Evolutionary conservation across 371 early-diverging fungal genomes (phyloP).

Genomic region (Blyttiomyces sp.): DNA sequence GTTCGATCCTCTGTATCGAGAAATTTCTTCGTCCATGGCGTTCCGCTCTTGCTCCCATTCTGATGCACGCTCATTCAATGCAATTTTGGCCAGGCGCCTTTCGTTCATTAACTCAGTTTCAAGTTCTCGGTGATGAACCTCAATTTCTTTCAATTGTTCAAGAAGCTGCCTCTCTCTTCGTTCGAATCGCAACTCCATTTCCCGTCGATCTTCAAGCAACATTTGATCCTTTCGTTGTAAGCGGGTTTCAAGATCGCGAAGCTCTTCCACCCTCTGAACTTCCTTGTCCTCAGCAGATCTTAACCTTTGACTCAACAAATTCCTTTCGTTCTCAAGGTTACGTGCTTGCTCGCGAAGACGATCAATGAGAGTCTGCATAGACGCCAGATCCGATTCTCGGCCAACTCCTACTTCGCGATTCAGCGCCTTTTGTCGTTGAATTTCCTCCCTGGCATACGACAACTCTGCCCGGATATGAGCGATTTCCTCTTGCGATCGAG

Average conservation of each 20-base stretch:
- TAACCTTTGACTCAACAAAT: no score
- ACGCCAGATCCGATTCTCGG: no score
- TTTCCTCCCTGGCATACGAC: not conserved
- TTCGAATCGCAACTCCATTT: not conserved
- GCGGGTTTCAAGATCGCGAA: not conserved
- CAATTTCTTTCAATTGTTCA: slow-evolving; percentile 14
- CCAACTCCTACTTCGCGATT: no score
- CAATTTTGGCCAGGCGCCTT: slow-evolving; percentile 1
- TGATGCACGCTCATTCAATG: slow-evolving; percentile 10
- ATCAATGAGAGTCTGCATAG: not conserved
- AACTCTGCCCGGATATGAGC: no score
- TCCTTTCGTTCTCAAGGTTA: no score
- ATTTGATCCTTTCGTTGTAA: no score
- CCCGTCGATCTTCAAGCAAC: not conserved
- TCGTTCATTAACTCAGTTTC: slow-evolving; percentile 5
- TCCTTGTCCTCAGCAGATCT: no score
- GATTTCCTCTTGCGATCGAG: no score
- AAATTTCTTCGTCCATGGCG: slow-evolving; percentile 10
- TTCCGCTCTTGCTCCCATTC: slow-evolving; percentile 10
- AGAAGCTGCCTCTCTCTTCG: slow-evolving; percentile 13
- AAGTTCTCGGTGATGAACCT: slow-evolving; percentile 3
- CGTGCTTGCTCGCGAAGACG: not conserved
- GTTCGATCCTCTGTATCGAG: slow-evolving; percentile 1
- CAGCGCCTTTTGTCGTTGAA: no score
- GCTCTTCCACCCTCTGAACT: no score